Conservation (phyloP, 352 stramenopile genomes). For the Bremia lactucae region DNA sequence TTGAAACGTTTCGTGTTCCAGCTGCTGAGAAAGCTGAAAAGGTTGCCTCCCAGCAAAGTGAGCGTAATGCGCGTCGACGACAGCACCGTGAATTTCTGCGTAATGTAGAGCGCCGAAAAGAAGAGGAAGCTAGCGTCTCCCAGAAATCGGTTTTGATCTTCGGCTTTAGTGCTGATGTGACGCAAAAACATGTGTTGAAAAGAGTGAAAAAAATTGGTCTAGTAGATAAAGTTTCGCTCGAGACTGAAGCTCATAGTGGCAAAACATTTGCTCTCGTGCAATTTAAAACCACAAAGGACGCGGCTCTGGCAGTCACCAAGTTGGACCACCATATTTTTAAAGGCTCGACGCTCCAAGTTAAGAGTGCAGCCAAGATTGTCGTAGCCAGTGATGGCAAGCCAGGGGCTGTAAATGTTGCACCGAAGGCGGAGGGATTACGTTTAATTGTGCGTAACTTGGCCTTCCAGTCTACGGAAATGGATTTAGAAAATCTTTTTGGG, state of each 20-base stretch:
- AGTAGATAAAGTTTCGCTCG: slow-evolving; percentile 45
- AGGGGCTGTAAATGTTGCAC: slow-evolving; percentile 20
- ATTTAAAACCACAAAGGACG: slow-evolving; percentile 46
- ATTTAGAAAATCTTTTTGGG: slow-evolving; percentile 66
- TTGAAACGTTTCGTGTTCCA: slow-evolving; percentile 10
- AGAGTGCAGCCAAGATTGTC: slow-evolving; percentile 25
- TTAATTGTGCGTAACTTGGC: slow-evolving; percentile 80
- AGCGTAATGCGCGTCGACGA: slow-evolving; percentile 66
- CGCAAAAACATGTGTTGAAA: slow-evolving; percentile 71
- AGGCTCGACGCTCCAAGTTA: slow-evolving; percentile 54
- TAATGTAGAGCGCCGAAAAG: slow-evolving; percentile 54
- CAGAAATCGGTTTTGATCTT: slow-evolving; percentile 74
- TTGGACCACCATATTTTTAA: slow-evolving; percentile 83
- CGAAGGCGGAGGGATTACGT: slow-evolving; percentile 43
- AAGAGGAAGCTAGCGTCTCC: slow-evolving; percentile 32
- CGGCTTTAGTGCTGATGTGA: slow-evolving; percentile 53
- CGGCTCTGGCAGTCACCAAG: slow-evolving; percentile 44
- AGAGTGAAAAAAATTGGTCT: slow-evolving; percentile 65
- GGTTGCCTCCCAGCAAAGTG: slow-evolving; percentile 44
- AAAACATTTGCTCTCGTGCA: slow-evolving; percentile 58
- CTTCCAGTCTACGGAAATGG: slow-evolving; percentile 65
- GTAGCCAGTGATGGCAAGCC: slow-evolving; percentile 18
- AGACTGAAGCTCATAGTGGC: slow-evolving; percentile 40
- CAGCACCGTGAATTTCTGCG: slow-evolving; percentile 70
- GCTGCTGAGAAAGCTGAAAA: not conserved